phyloP scores from a whole-genome alignment of 345 rosid species.

The Ceriops decandra region DNA sequence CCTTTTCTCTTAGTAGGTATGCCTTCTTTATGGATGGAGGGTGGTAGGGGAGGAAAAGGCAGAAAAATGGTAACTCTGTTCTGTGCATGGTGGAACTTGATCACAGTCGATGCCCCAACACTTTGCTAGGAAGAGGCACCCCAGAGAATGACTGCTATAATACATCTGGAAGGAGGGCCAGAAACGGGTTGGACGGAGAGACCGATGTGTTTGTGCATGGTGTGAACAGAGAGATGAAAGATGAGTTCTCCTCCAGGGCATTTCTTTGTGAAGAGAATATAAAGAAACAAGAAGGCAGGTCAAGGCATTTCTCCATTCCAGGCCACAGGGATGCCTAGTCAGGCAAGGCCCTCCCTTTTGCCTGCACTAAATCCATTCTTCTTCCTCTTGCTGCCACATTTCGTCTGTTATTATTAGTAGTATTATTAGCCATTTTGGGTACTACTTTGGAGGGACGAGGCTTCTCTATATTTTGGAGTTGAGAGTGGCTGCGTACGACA shows the following conservation, averaged over 20 bases:
- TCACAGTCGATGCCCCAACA: slow-evolving; percentile 88
- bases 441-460: no score
- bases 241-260: slow-evolving; percentile 65
- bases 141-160: slow-evolving; percentile 81
- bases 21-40: no score
- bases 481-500: no score
- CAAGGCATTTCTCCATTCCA: slow-evolving; percentile 82
- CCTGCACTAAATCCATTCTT: slow-evolving; percentile 33
- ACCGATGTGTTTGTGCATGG: slow-evolving; percentile 88
- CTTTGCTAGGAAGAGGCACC: slow-evolving; percentile 82
- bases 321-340: slow-evolving; percentile 47
- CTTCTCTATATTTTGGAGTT: no score
- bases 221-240: slow-evolving; percentile 70
- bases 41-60: no score
- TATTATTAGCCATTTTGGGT: no score
- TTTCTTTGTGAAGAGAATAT: slow-evolving; percentile 73
- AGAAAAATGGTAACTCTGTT: no score
- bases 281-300: slow-evolving; percentile 68
- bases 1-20: neutral
- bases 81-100: slow-evolving; percentile 54
- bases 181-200: slow-evolving; percentile 64
- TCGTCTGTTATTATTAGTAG: neutral
- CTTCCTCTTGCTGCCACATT: no score
- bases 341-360: slow-evolving; percentile 47
- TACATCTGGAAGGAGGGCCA: slow-evolving; percentile 86